Evolutionary conservation across 148 eudicot species (phyloP), one percentile per base, ranked within the genome.

Genomic region (Arctostaphylos glauca): DNA sequence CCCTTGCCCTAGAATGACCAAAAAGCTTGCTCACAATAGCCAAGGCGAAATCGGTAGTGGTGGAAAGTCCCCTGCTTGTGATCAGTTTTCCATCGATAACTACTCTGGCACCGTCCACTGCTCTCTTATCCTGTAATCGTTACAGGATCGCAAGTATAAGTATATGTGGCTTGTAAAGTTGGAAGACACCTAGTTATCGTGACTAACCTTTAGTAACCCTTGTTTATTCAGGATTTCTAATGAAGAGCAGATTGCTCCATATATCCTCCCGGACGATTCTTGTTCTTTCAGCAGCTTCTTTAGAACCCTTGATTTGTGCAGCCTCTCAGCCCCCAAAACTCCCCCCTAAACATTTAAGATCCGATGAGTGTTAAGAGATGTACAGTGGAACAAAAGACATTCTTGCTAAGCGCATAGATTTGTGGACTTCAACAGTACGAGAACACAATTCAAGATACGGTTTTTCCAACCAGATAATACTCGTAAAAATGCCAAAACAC

Each of bases 221-320:
- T 91, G 97, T 83, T 66, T 90, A 14, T 92, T 92, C 81, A 96
- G 87, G 78, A 94, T 84, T 46, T 83, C 81, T 21, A 89, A 79
- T 59, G 99, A 94, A 66, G 92, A 86, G 86, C 91, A 83, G 50
- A 91, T 81, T 82, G 97, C 97, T 77, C 98, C 98, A 78, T 85
- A 88, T 66, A 90, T 86, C 88, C 99, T 90, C 73, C 89, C 93
- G 54, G 87, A 86, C 54, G 90, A 86, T 82, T 83, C 88, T 83
- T 96, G 99, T 85, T 94, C 97, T 86, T 93, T 93, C 49, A 96
- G 93, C 79, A 96, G 86, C 85, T 93, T 96, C 89, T 93, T 96
- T 43, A 96, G 92, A 87, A 90, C 50, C 88, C 82, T 91, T 4
- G 98, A 94, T 80, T 86, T 93, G 58, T 88, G 91, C 82, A 96